These are phyloP conservation scores for Stipa capillata DNA, from an alignment of 176 grass and related monocot species.

Conservation along the genomic window DNA sequence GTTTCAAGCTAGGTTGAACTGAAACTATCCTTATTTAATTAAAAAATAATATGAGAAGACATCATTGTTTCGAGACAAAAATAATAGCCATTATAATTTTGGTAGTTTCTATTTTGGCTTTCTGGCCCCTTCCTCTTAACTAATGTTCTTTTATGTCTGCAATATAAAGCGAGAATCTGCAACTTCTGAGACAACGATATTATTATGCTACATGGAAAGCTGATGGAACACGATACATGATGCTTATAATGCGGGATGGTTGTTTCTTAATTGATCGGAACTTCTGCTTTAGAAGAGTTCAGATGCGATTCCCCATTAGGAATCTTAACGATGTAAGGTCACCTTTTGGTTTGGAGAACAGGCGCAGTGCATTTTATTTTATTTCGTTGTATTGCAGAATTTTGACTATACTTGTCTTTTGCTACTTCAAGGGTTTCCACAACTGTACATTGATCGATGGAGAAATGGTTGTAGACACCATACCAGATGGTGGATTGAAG, in stretches of 20 bases:
- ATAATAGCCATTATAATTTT: background rate
- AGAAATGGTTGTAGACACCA: conserved; percentile 32
- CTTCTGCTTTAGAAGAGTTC: conserved; percentile 89
- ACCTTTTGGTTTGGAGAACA: background rate
- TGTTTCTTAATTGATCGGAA: conserved; percentile 86
- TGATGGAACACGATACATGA: conserved; percentile 96
- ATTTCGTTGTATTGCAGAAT: background rate
- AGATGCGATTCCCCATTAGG: conserved; percentile 84
- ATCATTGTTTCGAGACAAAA: background rate
- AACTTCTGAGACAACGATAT: conserved; percentile 86
- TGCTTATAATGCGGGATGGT: conserved; percentile 71
- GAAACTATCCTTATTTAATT: background rate
- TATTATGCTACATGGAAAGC: conserved; percentile 99
- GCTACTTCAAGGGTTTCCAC: conserved; percentile 51
- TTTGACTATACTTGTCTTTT: conserved; percentile 13
- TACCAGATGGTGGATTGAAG: conserved; percentile 9
- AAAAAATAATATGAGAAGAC: background rate
- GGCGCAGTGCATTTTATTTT: background rate
- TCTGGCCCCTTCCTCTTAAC: background rate
- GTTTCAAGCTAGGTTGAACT: background rate
- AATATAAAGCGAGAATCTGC: conserved; percentile 71
- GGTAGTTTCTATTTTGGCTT: background rate
- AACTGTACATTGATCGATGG: conserved; percentile 28
- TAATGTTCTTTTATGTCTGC: conserved; percentile 5
- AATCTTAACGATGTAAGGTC: conserved; percentile 56